Conservation (phyloP, 257 asterid genomes). For the Ilex asprella region DNA sequence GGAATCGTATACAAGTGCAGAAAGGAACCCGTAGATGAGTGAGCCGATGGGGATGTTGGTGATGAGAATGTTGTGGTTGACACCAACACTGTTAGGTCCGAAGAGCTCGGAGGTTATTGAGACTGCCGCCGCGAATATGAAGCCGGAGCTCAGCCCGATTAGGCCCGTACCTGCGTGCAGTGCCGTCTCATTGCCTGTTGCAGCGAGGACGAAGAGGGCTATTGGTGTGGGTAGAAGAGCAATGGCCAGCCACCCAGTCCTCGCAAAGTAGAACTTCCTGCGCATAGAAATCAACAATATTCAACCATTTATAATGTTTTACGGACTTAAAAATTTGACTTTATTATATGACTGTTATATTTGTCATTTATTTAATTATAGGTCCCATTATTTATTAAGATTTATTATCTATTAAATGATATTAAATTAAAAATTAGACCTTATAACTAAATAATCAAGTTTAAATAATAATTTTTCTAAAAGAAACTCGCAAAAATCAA, state of each 20-base stretch:
- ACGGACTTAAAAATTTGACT: too few species aligned
- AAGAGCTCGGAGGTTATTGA: slow-evolving; percentile 89
- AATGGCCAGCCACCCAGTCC: slow-evolving; percentile 84
- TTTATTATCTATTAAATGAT: too few species aligned
- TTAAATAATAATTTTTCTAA: too few species aligned
- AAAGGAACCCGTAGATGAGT: slow-evolving; percentile 65
- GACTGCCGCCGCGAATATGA: slow-evolving; percentile 84
- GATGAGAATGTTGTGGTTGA: slow-evolving; percentile 87
- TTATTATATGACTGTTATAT: too few species aligned
- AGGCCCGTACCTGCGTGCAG: slow-evolving; percentile 66
- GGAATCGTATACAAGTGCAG: slow-evolving; percentile 63
- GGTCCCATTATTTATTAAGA: too few species aligned
- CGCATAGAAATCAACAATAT: not conserved
- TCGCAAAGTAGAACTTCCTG: slow-evolving; percentile 69
- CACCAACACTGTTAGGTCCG: slow-evolving; percentile 68
- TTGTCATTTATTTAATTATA: too few species aligned
- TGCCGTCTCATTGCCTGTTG: slow-evolving; percentile 37
- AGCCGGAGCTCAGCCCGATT: slow-evolving; percentile 89
- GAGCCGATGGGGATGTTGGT: slow-evolving; percentile 88
- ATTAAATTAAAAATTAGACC: too few species aligned
- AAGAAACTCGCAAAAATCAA: too few species aligned
- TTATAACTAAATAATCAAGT: too few species aligned
- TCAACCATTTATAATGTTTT: too few species aligned
- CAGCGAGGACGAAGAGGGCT: slow-evolving; percentile 50
- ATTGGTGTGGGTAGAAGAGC: slow-evolving; percentile 68